A percentile compares a stretch with the other conserved stretches of the same genome.
Conservation (phyloP, 2,329 filamentous ascomycete species). For the Pseudophaeomoniella oleicola region DNA sequence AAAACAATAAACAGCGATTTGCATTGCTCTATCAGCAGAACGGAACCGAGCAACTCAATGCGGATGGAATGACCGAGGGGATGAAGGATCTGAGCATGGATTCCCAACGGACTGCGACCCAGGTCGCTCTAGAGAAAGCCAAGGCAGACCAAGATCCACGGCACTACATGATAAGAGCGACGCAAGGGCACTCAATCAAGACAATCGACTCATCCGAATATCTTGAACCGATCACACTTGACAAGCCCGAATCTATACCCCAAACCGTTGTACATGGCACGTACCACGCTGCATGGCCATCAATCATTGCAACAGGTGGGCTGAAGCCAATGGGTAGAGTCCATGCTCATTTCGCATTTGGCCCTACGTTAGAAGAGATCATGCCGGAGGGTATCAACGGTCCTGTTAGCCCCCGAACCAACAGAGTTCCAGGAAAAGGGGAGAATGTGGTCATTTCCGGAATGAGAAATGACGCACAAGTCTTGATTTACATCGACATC, state of each 20-base stretch:
- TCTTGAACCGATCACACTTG: conserved; percentile 51
- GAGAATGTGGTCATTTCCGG: conserved; percentile 52
- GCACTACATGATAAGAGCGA: conserved; percentile 80
- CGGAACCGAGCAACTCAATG: conserved; percentile 12
- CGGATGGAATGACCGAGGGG: conserved; percentile 13
- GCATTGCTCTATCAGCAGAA: conserved; percentile 46
- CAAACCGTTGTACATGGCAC: conserved; percentile 71
- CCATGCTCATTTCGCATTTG: conserved; percentile 80
- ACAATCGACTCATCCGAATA: conserved; percentile 54
- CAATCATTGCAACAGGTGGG: conserved; percentile 63
- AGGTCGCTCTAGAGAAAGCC: conserved; percentile 4
- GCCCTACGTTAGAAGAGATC: conserved; percentile 38
- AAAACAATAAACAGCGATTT: conserved; percentile 86
- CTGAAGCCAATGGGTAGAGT: conserved; percentile 68
- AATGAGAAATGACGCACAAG: conserved; percentile 63
- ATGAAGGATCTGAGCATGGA: conserved; percentile 5
- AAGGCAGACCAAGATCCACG: conserved; percentile 7
- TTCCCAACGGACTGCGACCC: conserved; percentile 11
- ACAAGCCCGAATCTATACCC: conserved; percentile 36
- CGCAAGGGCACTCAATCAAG: conserved; percentile 83
- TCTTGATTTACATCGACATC: conserved; percentile 67
- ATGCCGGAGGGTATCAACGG: conserved; percentile 12
- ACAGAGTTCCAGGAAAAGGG: conserved; percentile 12
- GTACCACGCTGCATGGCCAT: conserved; percentile 63
- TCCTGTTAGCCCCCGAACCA: neutral